Evolutionary conservation across 1,284 basidiomycete genomes (phyloP).

Genomic region (Earliella scabrosa): DNA sequence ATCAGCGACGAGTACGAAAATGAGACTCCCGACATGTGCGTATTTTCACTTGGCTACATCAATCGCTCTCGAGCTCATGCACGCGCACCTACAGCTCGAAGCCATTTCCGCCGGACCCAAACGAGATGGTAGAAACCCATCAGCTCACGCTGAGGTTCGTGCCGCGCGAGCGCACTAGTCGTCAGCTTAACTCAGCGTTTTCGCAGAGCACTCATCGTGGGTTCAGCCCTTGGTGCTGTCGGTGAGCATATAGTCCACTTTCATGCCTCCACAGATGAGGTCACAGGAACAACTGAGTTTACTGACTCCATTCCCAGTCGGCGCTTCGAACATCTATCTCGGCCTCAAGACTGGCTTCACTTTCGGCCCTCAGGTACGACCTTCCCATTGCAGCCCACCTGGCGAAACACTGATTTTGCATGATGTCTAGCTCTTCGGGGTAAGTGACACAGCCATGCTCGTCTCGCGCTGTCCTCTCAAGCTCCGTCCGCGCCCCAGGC

Average conservation of each 20-base stretch:
- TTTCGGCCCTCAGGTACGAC: conserved; percentile 54
- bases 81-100: conserved; percentile 13
- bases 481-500: conserved; percentile 34
- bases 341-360: conserved; percentile 74
- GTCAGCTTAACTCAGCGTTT: not conserved
- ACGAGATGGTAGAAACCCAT: conserved; percentile 53
- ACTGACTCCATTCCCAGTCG: conserved; percentile 19
- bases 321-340: conserved; percentile 52
- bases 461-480: not conserved
- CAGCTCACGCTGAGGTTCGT: conserved; percentile 53
- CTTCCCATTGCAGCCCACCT: not conserved
- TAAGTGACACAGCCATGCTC: conserved; percentile 22
- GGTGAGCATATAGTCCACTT: conserved; percentile 38
- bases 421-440: conserved; percentile 50
- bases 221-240: conserved; percentile 61
- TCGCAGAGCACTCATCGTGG: conserved; percentile 58
- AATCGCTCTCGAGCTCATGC: not conserved
- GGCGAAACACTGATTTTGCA: not conserved
- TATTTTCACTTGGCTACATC: not conserved
- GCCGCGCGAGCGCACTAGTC: too few species aligned
- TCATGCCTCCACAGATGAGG: not conserved
- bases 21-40: conserved; percentile 10
- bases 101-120: conserved; percentile 59
- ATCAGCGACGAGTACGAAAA: conserved; percentile 8
- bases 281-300: too few species aligned